A percentile compares a stretch with the other conserved stretches of the same genome.
phyloP scores from a whole-genome alignment of 305 asterid species.

The Stenogyne calaminthoides region DNA sequence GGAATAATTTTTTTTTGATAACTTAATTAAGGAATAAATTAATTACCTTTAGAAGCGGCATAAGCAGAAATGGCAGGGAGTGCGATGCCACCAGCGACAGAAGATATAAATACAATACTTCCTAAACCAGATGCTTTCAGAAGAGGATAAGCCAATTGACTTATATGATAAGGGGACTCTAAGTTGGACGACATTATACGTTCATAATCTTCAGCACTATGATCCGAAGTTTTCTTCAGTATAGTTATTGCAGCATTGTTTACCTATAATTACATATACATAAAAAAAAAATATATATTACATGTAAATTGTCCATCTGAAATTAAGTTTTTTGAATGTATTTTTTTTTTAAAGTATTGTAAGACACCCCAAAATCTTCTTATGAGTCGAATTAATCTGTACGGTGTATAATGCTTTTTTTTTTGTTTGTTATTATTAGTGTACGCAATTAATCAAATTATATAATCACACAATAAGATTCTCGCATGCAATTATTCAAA shows the following conservation, averaged over 20 bases:
- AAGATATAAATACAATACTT: constrained; percentile 71
- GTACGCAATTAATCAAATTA: no score
- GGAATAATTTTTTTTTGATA: no score
- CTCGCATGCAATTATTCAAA: constrained; percentile 1
- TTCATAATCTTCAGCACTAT: constrained; percentile 43
- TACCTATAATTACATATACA: constrained; percentile 47
- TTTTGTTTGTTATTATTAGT: no score
- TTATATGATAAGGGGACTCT: constrained; percentile 62
- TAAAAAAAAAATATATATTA: no score
- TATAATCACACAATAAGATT: constrained; percentile 1
- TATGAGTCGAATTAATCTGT: no score
- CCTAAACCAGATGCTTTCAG: constrained; percentile 54
- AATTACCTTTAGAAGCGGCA: constrained; percentile 64
- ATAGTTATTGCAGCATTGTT: constrained; percentile 63
- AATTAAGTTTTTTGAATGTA: background rate
- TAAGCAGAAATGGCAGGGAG: constrained; percentile 66
- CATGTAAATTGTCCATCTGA: background rate
- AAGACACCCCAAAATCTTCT: no score
- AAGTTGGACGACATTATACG: constrained; percentile 49
- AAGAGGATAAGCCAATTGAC: constrained; percentile 65
- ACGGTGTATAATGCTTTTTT: no score
- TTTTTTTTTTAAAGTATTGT: no score
- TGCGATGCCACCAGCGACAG: constrained; percentile 61
- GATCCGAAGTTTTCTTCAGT: constrained; percentile 47
- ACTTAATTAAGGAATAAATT: no score